Base-by-base conservation (phyloP, 345 rosid genomes). In the Melastoma malabathricum region DNA sequence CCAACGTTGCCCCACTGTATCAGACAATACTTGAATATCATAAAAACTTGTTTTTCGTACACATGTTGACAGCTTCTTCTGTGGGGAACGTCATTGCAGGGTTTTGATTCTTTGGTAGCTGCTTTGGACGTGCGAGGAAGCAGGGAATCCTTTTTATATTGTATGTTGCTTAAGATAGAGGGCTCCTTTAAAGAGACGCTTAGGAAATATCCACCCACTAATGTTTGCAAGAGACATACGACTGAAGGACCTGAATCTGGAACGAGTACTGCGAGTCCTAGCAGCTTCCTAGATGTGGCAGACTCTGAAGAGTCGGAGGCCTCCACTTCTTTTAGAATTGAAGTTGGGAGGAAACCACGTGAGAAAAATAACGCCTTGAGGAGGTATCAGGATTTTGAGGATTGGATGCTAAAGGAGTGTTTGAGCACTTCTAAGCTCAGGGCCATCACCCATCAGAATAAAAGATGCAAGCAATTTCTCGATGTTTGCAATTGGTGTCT, bases 111-210 rank as follows among this genome's bases (percentile, higher is more conserved):
- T 45, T 55, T 89, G 43, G 44, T 82, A 66, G 69, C 81, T 55
- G 75, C 72, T 64, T 67, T 89, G 73, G 97, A 89, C 66, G 79
- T 71, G 6, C 92, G 89, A 10, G 97, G 97, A 54, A 65, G 77
- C 53, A 72, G 95, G 31, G 97, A 89, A 69, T 78, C 89, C 46
- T 74, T 80, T 75, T 69, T 89, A 48, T 73, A 73, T 46, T 68
- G 72, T 56, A 72, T 84, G 84, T 67, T 89, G 72, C 77, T 72
- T 50, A 84, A 74, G 72, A 72, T 80, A 15, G 89, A 82, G 66
- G 66, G 64, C 22, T 68, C 88, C 53, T 84, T 89, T 47, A 89
- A 76, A 66, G 89, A 78, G 66, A 64, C 77, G 55, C 69, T 77
- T 41, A 68, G 78, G 71, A 70, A 59, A 60, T 72, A 64, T 52